Evolutionary conservation across 2,329 filamentous ascomycete genomes (phyloP).

Genomic region (Alternaria triticina): DNA sequence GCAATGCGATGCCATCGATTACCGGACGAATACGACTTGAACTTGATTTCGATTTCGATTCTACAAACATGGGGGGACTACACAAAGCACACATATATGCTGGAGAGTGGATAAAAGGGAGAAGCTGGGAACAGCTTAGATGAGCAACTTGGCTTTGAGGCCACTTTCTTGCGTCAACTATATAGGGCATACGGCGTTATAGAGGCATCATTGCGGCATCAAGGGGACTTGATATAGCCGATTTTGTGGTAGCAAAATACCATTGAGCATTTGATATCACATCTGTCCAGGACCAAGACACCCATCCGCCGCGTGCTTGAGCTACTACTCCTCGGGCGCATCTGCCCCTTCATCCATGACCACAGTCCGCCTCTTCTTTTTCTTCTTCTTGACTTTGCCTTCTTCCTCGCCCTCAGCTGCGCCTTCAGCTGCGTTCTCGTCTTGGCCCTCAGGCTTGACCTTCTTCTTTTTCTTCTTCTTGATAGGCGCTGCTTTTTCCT

Average conservation of each 20-base stretch:
- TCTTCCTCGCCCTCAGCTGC: slow-evolving; percentile 35
- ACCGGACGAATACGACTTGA: neutral
- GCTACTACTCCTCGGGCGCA: slow-evolving; percentile 13
- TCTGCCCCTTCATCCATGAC: slow-evolving; percentile 36
- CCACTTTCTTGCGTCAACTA: slow-evolving; percentile 1
- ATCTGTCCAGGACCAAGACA: neutral
- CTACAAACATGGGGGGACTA: fast-evolving
- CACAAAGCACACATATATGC: neutral
- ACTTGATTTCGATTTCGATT: neutral
- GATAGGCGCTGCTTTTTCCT: slow-evolving; percentile 18
- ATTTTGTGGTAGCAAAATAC: slow-evolving; percentile 2
- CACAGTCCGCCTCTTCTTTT: slow-evolving; percentile 49
- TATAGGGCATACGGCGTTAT: slow-evolving; percentile 8
- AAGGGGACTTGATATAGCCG: neutral
- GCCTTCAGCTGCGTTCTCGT: slow-evolving; percentile 15
- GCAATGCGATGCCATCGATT: neutral
- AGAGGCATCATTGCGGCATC: neutral
- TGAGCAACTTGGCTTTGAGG: neutral
- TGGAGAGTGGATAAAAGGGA: neutral
- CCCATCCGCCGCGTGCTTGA: neutral
- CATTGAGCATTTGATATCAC: neutral
- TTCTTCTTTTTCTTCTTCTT: slow-evolving; percentile 55
- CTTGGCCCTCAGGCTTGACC: slow-evolving; percentile 36
- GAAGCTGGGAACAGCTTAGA: neutral
- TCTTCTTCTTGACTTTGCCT: slow-evolving; percentile 50